These are phyloP conservation scores for Beauveria varroae DNA, from an alignment of 2,329 filamentous ascomycete genomes.

Conservation along the genomic window DNA sequence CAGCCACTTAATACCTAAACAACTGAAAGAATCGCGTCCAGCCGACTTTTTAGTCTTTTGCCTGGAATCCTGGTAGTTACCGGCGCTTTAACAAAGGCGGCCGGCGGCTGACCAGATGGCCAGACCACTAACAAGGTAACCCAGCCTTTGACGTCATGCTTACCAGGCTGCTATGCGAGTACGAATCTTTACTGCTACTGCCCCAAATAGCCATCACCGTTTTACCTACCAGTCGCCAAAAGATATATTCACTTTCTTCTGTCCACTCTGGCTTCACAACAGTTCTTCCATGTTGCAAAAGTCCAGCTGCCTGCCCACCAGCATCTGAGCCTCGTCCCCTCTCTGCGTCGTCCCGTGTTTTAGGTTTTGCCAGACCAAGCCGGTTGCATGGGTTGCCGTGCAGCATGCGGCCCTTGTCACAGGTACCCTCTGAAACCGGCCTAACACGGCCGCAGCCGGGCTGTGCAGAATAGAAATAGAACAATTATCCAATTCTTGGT, in stretches of 20 bases:
- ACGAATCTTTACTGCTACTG: too few species aligned
- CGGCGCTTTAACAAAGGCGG: background rate
- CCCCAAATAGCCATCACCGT: too few species aligned
- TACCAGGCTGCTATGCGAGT: background rate
- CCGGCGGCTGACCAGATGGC: background rate
- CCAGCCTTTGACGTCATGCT: conserved; percentile 2
- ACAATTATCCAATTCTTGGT: background rate
- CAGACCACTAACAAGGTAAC: background rate
- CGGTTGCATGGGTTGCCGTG: too few species aligned
- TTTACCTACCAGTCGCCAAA: too few species aligned
- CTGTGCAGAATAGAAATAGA: background rate
- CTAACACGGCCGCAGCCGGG: background rate
- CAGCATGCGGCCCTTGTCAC: too few species aligned
- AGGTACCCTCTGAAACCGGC: background rate
- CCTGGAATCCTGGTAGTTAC: too few species aligned
- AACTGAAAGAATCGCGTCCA: too few species aligned
- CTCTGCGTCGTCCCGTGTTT: conserved; percentile 3
- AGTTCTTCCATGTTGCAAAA: too few species aligned
- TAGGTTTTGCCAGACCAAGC: background rate
- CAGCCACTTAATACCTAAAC: too few species aligned
- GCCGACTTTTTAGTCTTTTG: too few species aligned
- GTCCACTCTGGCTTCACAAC: too few species aligned
- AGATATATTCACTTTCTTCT: too few species aligned
- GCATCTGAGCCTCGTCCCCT: background rate
- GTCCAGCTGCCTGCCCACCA: background rate